phyloP scores from a whole-genome alignment of 1,284 basidiomycete genomes.

The Cryptococcus depauperatus region DNA sequence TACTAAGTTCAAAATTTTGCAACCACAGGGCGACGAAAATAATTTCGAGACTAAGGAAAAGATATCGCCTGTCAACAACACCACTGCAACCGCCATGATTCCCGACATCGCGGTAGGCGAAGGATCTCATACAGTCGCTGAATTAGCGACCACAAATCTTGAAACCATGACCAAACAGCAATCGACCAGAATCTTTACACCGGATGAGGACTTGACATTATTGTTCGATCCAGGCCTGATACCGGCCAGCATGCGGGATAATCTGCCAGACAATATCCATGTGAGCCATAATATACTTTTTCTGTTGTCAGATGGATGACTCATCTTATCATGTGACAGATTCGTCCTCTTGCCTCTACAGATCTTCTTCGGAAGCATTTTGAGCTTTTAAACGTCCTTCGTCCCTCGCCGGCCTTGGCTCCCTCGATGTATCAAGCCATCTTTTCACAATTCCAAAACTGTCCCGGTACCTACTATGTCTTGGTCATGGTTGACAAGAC shows the following conservation, averaged over 20 bases:
- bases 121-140: no score
- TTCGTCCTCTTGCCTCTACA: slow-evolving; percentile 77
- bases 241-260: slow-evolving; percentile 42
- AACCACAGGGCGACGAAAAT: slow-evolving; percentile 4
- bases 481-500: slow-evolving; percentile 71
- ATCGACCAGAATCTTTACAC: slow-evolving; percentile 49
- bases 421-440: slow-evolving; percentile 59
- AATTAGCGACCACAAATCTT: no score
- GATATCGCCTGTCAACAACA: no score
- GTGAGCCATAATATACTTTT: slow-evolving; percentile 8
- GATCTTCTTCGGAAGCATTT: slow-evolving; percentile 83
- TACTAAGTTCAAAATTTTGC: slow-evolving; percentile 22
- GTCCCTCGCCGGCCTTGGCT: slow-evolving; percentile 67
- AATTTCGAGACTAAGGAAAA: no score
- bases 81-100: no score
- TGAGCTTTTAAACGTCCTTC: slow-evolving; percentile 68
- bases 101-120: no score
- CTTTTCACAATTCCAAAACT: slow-evolving; percentile 49
- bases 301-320: background rate
- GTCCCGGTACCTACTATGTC: slow-evolving; percentile 66
- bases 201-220: slow-evolving; percentile 62
- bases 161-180: no score
- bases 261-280: slow-evolving; percentile 23
- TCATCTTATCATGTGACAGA: slow-evolving; percentile 47
- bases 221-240: slow-evolving; percentile 60